These are phyloP conservation scores for Nannochloropsis oceanica DNA, from an alignment of 108 stramenopile genomes.

Conservation along the genomic window DNA sequence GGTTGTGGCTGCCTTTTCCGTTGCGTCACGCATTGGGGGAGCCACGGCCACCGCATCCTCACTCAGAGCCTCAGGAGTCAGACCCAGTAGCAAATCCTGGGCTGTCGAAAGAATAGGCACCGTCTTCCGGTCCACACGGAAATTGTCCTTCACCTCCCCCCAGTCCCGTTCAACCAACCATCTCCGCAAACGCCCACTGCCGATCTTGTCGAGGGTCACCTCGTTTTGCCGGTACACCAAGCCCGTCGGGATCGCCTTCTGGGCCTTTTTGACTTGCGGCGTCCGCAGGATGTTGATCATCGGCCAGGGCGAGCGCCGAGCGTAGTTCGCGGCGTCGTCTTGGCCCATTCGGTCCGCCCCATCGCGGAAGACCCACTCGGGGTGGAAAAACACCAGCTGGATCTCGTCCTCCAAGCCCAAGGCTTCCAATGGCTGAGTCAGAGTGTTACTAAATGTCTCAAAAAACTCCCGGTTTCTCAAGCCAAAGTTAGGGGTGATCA, in stretches of 20 bases:
- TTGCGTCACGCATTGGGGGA: not conserved
- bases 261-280: slow-evolving; percentile 59
- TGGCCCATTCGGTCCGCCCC: slow-evolving; percentile 57
- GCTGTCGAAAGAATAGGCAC: slow-evolving; percentile 66
- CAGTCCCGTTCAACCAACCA: slow-evolving; percentile 78
- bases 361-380: slow-evolving; percentile 79
- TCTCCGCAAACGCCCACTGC: slow-evolving; percentile 55
- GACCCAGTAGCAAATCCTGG: slow-evolving; percentile 46
- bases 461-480: slow-evolving; percentile 72
- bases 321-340: slow-evolving; percentile 75
- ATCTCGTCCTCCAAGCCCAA: slow-evolving; percentile 54
- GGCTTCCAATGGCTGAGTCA: slow-evolving; percentile 68
- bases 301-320: slow-evolving; percentile 76
- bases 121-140: slow-evolving; percentile 40
- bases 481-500: slow-evolving; percentile 67
- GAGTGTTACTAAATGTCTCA: slow-evolving; percentile 60
- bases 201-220: slow-evolving; percentile 60
- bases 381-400: slow-evolving; percentile 95
- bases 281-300: slow-evolving; percentile 95
- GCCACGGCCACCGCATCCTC: not conserved
- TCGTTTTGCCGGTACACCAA: slow-evolving; percentile 84
- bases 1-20: not conserved
- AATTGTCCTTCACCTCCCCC: slow-evolving; percentile 61
- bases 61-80: not conserved
- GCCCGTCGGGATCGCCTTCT: slow-evolving; percentile 82